phyloP scores from a whole-genome alignment of 768 basidiomycete species.

The Amanita brunnescens region DNA sequence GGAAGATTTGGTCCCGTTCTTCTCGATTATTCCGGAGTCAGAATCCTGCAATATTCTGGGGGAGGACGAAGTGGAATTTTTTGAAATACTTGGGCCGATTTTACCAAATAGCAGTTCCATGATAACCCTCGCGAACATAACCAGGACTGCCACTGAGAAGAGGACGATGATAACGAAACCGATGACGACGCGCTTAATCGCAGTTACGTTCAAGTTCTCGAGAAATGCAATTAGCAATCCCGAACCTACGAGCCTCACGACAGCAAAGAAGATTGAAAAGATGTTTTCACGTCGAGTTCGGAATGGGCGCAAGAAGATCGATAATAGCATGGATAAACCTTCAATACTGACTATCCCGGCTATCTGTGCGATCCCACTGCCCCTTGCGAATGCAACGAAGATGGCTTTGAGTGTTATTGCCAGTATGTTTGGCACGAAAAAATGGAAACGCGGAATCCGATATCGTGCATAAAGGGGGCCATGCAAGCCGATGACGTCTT shows the following conservation, averaged over 20 bases:
- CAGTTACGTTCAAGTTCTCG: conserved; percentile 46
- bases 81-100: conserved; percentile 20
- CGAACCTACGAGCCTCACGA: conserved; percentile 61
- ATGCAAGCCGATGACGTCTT: conserved; percentile 30
- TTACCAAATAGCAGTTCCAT: conserved; percentile 42
- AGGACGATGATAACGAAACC: conserved; percentile 68
- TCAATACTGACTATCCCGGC: conserved; percentile 62
- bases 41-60: conserved; percentile 10
- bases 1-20: conserved; percentile 17
- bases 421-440: conserved; percentile 48
- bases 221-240: conserved; percentile 74
- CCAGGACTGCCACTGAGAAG: conserved; percentile 59
- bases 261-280: conserved; percentile 55
- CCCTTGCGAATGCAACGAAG: conserved; percentile 59
- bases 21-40: conserved; percentile 31
- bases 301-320: conserved; percentile 53
- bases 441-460: conserved; percentile 59
- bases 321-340: conserved; percentile 40
- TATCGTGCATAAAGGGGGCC: conserved; percentile 62
- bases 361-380: conserved; percentile 59
- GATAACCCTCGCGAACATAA: conserved; percentile 52
- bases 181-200: conserved; percentile 78
- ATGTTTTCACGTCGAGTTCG: conserved; percentile 63
- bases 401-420: conserved; percentile 59
- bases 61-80: conserved; percentile 6